Evolutionary conservation across 1,284 basidiomycete genomes (phyloP), one percentile per base, ranked within the genome.

Genomic region (Ganoderma resinaceum): DNA sequence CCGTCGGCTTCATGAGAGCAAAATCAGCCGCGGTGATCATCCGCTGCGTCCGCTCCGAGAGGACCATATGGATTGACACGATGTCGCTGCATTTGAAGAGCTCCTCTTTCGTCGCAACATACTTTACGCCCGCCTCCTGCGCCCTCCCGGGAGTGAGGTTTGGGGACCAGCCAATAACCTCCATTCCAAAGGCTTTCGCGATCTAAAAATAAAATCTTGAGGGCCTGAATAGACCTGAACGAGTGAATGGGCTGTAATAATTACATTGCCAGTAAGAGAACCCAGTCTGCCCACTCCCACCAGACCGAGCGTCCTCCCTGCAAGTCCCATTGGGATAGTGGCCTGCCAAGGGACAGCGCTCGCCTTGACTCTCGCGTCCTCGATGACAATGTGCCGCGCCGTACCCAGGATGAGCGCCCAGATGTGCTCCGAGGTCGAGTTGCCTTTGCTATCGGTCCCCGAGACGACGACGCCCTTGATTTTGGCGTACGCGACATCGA

Each of bases 401-500:
- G 88, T 85, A 1, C 86, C 85, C 16, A 93, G 78, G 38, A 90
- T 83, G 57, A 92, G 79, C n/a, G 88, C 86, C 88, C 89, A 91
- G 35, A 90, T 90, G 70, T 89, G 88, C 73, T 90, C 88, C 58
- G 86, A 69, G 0, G 88, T 89, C 2, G 85, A 81, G 58, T 84
- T 81, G 26, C 85, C 84, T 12, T 77, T 80, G 1, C 78, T 75
- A 0, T 78, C 80, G 0, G 90, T 91, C 4, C 87, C 90, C 33
- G 84, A 87, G 1, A 92, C 89, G 1, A 83, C 73, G 29, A 92
- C 84, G 0, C 86, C 87, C 53, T 83, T 84, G 59, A 78, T 75
- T 52, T 82, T 82, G 1, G 89, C 89, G 72, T 85, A 77, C 9
- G 67, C 78, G 26, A 82, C 70, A 70, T 87, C 88, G 57, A 90